These are phyloP conservation scores for Cladosporium sp. DNA, from an alignment of 2,329 filamentous ascomycete genomes.

Conservation along the genomic window DNA sequence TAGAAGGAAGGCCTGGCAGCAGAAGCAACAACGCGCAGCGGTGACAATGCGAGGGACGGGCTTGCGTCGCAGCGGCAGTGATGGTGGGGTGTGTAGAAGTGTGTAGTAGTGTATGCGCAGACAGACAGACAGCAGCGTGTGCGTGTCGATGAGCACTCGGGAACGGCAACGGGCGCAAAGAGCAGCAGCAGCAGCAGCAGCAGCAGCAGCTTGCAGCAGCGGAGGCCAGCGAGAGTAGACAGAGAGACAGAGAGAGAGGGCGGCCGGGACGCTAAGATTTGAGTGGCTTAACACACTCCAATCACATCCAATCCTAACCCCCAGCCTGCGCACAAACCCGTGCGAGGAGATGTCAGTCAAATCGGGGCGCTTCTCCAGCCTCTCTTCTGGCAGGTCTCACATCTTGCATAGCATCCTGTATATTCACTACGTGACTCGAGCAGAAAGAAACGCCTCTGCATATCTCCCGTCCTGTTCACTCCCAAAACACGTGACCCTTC, in stretches of 20 bases:
- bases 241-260: background rate
- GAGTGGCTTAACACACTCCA: constrained; percentile 11
- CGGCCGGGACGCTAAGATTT: constrained; percentile 12
- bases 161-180: background rate
- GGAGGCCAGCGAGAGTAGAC: background rate
- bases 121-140: background rate
- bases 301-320: constrained; percentile 1
- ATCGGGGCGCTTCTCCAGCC: background rate
- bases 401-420: background rate
- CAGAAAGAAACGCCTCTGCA: background rate
- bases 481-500: background rate
- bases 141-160: background rate
- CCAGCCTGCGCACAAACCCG: background rate
- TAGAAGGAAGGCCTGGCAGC: background rate
- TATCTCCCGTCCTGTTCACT: background rate
- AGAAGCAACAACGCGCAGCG: constrained; percentile 2
- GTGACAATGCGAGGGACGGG: constrained; percentile 1
- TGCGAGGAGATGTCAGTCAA: background rate
- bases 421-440: background rate
- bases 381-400: constrained; percentile 12
- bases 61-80: background rate
- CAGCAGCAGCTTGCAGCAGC: background rate
- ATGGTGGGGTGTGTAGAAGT: background rate
- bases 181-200: background rate
- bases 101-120: background rate